Evolutionary conservation across 176 grass and related monocot species (phyloP).

Genomic region (Saccharum spontaneum): DNA sequence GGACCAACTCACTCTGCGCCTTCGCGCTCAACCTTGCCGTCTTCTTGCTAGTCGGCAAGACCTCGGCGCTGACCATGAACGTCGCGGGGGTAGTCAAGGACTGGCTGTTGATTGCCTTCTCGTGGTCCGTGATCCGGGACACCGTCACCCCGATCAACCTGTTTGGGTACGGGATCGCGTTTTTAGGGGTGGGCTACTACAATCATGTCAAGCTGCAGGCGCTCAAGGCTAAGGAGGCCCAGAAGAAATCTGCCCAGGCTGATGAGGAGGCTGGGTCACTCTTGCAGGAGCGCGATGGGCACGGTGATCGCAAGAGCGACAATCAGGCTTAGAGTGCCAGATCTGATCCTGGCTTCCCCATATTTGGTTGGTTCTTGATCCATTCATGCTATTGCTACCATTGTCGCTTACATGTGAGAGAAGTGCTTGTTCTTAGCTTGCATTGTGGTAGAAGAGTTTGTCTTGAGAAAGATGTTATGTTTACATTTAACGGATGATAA

Average conservation of each 20-base stretch:
- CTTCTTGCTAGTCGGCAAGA: conserved; percentile 93
- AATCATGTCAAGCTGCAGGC: conserved; percentile 90
- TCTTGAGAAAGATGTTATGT: neutral
- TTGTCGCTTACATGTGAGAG: neutral
- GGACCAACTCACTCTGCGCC: conserved; percentile 88
- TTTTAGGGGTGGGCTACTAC: conserved; percentile 87
- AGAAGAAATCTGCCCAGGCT: conserved; percentile 59
- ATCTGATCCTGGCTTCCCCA: conserved; percentile 24
- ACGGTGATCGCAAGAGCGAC: conserved; percentile 66
- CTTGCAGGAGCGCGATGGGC: conserved; percentile 59
- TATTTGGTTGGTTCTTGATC: conserved; percentile 46
- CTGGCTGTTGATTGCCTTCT: conserved; percentile 95
- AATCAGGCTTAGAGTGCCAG: conserved; percentile 55
- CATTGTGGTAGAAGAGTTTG: neutral
- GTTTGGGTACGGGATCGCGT: conserved; percentile 86
- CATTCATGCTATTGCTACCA: neutral
- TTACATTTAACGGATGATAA: neutral
- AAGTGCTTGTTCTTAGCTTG: conserved; percentile 23
- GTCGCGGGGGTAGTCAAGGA: conserved; percentile 95
- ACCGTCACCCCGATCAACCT: conserved; percentile 85
- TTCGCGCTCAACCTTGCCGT: conserved; percentile 95
- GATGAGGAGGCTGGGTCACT: conserved; percentile 76
- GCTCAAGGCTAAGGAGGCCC: conserved; percentile 81
- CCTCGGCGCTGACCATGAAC: conserved; percentile 96
- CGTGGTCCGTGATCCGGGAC: conserved; percentile 94